Evolutionary conservation across 441 rosid genomes (phyloP), one percentile per base, ranked within the genome.

Genomic region (Pelargonium myrrhifolium): DNA sequence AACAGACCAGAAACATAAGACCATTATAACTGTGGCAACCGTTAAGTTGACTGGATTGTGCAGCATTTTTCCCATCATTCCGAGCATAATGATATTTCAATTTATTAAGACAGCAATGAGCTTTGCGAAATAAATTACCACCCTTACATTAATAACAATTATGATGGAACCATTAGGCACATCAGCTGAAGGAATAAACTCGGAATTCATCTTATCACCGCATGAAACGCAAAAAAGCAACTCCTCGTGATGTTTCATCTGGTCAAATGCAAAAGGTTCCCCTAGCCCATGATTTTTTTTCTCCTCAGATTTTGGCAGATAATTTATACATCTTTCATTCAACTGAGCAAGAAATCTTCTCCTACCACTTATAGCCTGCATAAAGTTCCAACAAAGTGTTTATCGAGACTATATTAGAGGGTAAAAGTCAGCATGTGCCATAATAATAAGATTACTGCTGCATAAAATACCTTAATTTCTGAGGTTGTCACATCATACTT

Each of bases 321-420:
- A 40, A 74, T 42, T 60, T 31, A 39, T 15, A 24, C 71, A 49
- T 4, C 59, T 64, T 47, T 62, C 72, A 68, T 70, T 82, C 69
- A 82, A 60, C 76, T 82, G 83, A 49, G 76, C 80, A 28, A 82
- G 70, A 71, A 82, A 82, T 66, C 72, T 79, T 65, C 59, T 59
- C 69, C 61, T 72, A 11, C 83, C 82, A 73, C 68, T 21, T 67
- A 82, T 67, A 14, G 74, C 71, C 83, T 82, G 76, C 62, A 71
- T 28, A 22, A 68, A 45, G 53, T 12, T 76, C 31, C 65, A 8
- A 2, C 9, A 55, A 10, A 17, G 18, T 8, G 24, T 55, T 55
- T 55, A 18, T 55, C 26, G 61, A 18, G 61, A 20, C 61, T 18
- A 55, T 7, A 55, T 55, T 55, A 8, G 9, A 39, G 17, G 9